Evolutionary conservation across 106 monocot species (phyloP), one percentile per base, ranked within the genome.

Genomic region (Allium sativum): DNA sequence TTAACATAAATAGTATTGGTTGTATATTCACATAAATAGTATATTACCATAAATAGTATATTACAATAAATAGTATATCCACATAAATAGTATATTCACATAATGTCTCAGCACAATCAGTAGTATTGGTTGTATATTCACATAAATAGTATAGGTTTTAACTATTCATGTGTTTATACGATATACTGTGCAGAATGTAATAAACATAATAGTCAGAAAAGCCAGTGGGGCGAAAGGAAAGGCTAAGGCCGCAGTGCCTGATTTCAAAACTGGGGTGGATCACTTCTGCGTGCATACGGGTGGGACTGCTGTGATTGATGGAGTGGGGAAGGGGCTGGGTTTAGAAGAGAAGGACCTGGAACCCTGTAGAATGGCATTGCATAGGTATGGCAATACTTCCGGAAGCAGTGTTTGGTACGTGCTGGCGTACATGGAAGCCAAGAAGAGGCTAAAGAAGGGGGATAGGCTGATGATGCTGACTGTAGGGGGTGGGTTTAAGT

Each of bases 391-490:
- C 0, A 93, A 93, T 72, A 93, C 92, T 56, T 93, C 92, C 21
- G 92, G 81, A 40, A 82, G 84, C 68, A 93, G 92, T 71, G 70
- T 93, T 9, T 93, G 92, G 92, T 93, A 93, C 64, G 92, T 93
- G n/a, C 64, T 93, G 13, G 70, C 70, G 3, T 93, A 93, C 79
- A 88, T 93, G 88, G 92, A 93, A 55, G 92, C 76, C 1, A 88
- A 93, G 79, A 64, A 43, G 72, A 72, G 82, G 74, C 64, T 93
- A 59, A 70, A 50, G 58, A 77, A 70, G 62, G 72, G 68, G 12
- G 71, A 93, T 21, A 72, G 72, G 69, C 70, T 88, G 42, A 69
- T 87, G 42, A 93, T 93, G 92, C 59, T 93, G 13, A 77, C 72
- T 62, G 82, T 90, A n/a, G 90, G 90, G 3, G 81, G 76, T 0